Conservation (phyloP, 305 asterid genomes). For the Andrographis paniculata region DNA sequence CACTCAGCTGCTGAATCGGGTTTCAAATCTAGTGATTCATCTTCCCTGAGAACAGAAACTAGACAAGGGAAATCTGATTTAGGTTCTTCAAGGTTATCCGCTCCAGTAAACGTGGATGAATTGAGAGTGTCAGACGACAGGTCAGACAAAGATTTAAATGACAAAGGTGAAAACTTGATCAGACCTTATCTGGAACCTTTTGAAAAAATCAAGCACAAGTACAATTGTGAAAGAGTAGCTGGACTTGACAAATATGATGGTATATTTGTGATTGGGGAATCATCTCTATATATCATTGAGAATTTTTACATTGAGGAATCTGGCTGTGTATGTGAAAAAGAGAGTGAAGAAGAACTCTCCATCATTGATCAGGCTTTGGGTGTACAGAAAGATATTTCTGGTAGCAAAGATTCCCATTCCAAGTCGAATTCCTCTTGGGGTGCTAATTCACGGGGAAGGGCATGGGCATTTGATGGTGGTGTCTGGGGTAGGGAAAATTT, state of each 20-base stretch:
- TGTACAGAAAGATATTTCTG: conserved; percentile 80
- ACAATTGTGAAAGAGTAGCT: conserved; percentile 96
- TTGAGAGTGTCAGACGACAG: conserved; percentile 58
- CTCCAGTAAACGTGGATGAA: conserved; percentile 58
- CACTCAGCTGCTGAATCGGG: conserved; percentile 91
- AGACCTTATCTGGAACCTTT: conserved; percentile 88
- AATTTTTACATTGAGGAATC: conserved; percentile 92
- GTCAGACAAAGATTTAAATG: conserved; percentile 78
- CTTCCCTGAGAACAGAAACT: conserved; percentile 65
- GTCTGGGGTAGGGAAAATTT: conserved; percentile 99
- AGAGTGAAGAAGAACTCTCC: conserved; percentile 89
- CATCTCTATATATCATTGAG: conserved; percentile 83
- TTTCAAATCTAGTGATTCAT: conserved; percentile 62
- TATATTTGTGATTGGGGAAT: conserved; percentile 87
- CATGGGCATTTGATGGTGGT: conserved; percentile 99
- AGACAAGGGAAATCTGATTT: conserved; percentile 62
- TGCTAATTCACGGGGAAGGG: conserved; percentile 82
- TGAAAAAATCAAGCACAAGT: conserved; percentile 84
- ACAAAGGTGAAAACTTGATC: conserved; percentile 94
- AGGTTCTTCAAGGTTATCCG: conserved; percentile 72
- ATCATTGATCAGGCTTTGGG: conserved; percentile 98
- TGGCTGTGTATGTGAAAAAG: conserved; percentile 91
- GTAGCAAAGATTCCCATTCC: conserved; percentile 72
- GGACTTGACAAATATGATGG: conserved; percentile 99
- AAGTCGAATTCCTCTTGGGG: conserved; percentile 87